Evolutionary conservation across 306 rosid genomes (phyloP), one percentile per base, ranked within the genome.

Genomic region (Nissolia schottii): DNA sequence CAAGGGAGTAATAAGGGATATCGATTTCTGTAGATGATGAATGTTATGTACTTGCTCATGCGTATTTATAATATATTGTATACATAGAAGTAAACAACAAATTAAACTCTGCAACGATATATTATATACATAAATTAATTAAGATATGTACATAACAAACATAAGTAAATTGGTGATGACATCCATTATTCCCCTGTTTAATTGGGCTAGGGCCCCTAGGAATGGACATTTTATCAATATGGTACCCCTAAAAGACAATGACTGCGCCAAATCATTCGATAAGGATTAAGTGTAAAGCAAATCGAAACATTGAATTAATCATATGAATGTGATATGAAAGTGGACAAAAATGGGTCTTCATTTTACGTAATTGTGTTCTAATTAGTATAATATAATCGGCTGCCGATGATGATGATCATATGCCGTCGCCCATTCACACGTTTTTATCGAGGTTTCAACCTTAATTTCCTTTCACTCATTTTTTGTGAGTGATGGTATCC

Each of bases 31-130:
- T 22, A 11, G 51, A 63, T 19, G 29, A 62, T 22, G 12, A 12
- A 62, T 62, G 40, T n/a, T 14, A 28, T 6, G 1, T 28, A 10
- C 5, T 18, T 71, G 16, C 11, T 3, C 31, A 13, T 71, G 11
- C 10, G 2, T 58, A 14, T 11, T 13, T 63, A n/a, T 24, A 58
- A 7, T 59, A 35, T 12, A 49, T 1, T 58, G 7, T 32, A 32
- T 32, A 13, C 7, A 27, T 28, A 12, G 71, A 69, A 77, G 81
- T 43, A 69, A 69, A 61, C 29, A 77, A 14, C 77, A 70, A 77
- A 51, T 69, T 38, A 38, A 77, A 70, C 71, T 70, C 66, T 53
- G 13, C 51, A 3, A 5, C 4, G 7, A 50, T 19, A 57, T 28
- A 20, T 18, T 19, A 57, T 28, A 20, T 18, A 1, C 28, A 20